These are phyloP conservation scores for Solanum medicagineum DNA, from an alignment of 257 asterid species.

Conservation along the genomic window DNA sequence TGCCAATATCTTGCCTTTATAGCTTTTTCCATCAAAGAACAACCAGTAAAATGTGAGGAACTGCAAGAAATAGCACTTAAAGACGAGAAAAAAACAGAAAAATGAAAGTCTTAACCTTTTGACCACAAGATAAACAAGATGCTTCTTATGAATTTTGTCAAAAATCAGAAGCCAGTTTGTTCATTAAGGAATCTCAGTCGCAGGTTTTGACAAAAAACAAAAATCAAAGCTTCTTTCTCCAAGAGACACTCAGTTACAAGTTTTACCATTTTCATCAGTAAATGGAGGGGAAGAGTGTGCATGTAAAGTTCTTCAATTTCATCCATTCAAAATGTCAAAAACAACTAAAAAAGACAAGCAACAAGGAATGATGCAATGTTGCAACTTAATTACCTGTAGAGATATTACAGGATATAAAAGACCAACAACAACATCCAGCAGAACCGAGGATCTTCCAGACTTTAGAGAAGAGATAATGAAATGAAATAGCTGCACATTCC, in stretches of 20 bases:
- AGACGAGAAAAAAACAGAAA: neutral
- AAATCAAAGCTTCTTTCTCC: neutral
- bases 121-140: neutral
- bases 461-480: constrained; percentile 82
- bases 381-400: constrained; percentile 49
- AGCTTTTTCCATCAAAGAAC: neutral
- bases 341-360: neutral
- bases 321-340: neutral
- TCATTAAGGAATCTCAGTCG: neutral
- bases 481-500: constrained; percentile 65
- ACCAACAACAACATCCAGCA: constrained; percentile 87
- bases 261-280: neutral
- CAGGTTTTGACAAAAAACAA: neutral
- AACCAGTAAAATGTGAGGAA: neutral
- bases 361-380: neutral
- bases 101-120: neutral
- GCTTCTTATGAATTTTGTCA: neutral
- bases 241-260: neutral
- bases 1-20: neutral
- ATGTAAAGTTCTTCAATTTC: neutral
- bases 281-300: neutral
- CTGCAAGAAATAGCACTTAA: neutral
- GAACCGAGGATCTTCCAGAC: constrained; percentile 89
- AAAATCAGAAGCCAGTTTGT: neutral
- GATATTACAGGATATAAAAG: constrained; percentile 86